These are phyloP conservation scores for Penicillium sp. DNA, from an alignment of 2,329 filamentous ascomycete genomes.

Conservation along the genomic window DNA sequence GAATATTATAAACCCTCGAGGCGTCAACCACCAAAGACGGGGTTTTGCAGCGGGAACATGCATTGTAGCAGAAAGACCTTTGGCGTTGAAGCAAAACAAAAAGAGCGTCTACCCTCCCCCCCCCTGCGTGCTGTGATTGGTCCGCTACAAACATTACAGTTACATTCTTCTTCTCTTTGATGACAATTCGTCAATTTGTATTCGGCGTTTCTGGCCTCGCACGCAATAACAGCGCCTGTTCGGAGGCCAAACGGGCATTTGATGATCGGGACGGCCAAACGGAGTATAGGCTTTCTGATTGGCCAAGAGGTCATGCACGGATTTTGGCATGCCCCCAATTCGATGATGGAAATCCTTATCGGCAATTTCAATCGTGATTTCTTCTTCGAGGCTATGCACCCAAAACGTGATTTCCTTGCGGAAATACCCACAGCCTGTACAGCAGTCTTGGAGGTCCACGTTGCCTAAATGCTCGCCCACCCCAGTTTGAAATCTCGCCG, in stretches of 20 bases:
- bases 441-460: neutral
- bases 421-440: neutral
- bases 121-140: neutral
- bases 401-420: slow-evolving; percentile 1
- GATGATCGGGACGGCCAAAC: neutral
- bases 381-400: neutral
- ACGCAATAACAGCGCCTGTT: neutral
- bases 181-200: slow-evolving; percentile 1
- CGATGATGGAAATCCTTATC: neutral
- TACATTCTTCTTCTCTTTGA: slow-evolving; percentile 1
- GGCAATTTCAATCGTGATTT: slow-evolving; percentile 4
- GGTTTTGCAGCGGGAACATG: neutral
- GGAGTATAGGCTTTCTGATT: slow-evolving; percentile 1
- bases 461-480: neutral
- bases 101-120: neutral
- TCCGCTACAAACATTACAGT: neutral
- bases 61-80: slow-evolving; percentile 1
- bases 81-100: slow-evolving; percentile 1
- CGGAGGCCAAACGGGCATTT: neutral
- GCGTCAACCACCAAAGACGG: neutral
- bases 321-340: slow-evolving; percentile 1
- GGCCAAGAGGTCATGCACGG: neutral
- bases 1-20: slow-evolving; percentile 4
- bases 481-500: neutral
- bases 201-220: neutral